Evolutionary conservation across 2,329 filamentous ascomycete genomes (phyloP).

Genomic region (Aspergillus piperis): DNA sequence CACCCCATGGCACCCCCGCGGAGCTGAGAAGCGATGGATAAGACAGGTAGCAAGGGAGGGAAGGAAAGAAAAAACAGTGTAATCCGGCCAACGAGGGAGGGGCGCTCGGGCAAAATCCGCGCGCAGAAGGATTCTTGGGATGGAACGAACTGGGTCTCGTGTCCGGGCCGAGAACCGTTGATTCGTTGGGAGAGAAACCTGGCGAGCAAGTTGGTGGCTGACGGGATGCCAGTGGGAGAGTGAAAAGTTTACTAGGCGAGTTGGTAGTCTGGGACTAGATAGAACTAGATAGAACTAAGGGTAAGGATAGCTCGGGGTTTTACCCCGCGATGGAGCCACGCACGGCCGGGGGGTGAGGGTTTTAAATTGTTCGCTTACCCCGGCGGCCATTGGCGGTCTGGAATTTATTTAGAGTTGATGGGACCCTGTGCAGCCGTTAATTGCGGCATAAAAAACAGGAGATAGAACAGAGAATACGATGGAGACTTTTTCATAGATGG

Average conservation of each 20-base stretch:
- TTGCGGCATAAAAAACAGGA: too few relatives aligned
- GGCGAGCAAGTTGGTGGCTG: background rate
- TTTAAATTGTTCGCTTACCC: background rate
- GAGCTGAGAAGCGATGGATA: too few relatives aligned
- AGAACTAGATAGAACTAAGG: too few relatives aligned
- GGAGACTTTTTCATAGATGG: too few relatives aligned
- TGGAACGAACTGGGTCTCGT: constrained; percentile 1
- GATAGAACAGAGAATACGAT: too few relatives aligned
- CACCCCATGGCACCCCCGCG: background rate
- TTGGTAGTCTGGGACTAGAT: too few relatives aligned
- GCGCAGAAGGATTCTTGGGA: background rate
- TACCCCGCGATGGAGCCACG: constrained; percentile 1
- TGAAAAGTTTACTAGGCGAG: too few relatives aligned
- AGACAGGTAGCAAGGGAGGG: too few relatives aligned
- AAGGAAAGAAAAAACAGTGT: background rate
- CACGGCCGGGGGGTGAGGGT: background rate
- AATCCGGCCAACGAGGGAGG: background rate
- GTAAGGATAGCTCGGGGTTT: background rate
- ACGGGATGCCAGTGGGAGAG: background rate
- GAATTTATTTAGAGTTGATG: too few relatives aligned
- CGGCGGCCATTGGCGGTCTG: background rate
- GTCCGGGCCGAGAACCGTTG: constrained; percentile 1
- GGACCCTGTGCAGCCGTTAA: background rate
- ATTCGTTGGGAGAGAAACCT: background rate
- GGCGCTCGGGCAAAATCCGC: background rate